These are phyloP conservation scores for Solanum raphanifolium DNA, from an alignment of 257 asterid species.

Conservation along the genomic window DNA sequence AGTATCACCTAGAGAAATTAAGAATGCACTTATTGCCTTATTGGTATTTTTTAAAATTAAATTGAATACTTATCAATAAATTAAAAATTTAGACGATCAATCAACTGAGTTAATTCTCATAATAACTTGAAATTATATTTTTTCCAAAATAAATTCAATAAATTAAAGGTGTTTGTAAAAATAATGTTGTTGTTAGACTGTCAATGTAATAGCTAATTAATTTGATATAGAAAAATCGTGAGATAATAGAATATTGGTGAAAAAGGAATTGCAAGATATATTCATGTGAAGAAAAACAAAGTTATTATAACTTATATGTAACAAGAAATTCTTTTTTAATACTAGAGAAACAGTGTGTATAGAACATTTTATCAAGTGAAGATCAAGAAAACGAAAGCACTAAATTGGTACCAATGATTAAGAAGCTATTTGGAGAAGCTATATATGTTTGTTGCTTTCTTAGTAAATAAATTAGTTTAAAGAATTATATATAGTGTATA, in stretches of 20 bases:
- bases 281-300: not conserved
- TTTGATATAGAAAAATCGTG: not conserved
- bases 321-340: not conserved
- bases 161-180: not conserved
- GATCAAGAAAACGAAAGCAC: not conserved
- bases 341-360: not conserved
- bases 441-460: not conserved
- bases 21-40: not conserved
- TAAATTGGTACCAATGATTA: not conserved
- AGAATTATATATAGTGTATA: not conserved
- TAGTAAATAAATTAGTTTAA: not conserved
- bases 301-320: not conserved
- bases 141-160: not conserved
- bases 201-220: not conserved
- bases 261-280: not conserved
- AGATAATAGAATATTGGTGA: not conserved
- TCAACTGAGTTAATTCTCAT: not conserved
- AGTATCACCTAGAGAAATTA: not conserved
- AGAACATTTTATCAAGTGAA: not conserved
- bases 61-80: rapidly evolving
- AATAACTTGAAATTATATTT: not conserved
- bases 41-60: rapidly evolving
- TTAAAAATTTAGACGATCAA: rapidly evolving
- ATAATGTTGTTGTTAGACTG: not conserved
- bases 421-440: not conserved